Evolutionary conservation across 2,329 filamentous ascomycete species (phyloP), one percentile per base, ranked within the genome.

Genomic region (Pestalotiopsis fici): DNA sequence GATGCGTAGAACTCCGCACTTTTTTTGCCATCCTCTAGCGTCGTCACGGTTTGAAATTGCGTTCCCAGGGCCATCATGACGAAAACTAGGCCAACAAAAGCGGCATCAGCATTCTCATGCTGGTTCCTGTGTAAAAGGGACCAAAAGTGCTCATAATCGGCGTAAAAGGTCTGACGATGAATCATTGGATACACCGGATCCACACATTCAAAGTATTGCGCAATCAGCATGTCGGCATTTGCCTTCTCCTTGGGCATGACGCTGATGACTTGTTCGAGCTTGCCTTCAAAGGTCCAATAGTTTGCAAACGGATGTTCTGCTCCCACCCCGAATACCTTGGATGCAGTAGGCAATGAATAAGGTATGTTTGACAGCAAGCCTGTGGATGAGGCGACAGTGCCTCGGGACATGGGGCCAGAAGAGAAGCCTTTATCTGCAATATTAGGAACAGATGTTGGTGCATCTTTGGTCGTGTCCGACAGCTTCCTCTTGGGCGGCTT

Each of bases 151-250:
- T 93, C 91, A 73, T 94, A 94, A 74, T 94, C 92, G 70, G 89
- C 88, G 71, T 93, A 93, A 76, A 95, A 94, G 6, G 88, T 90
- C 71, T 91, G 88, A 11, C 90, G 86, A 73, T 95, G 90, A 21
- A 95, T 85, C 87, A 95, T 94, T 18, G 93, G 93, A 77, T 94
- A 95, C 2, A 95, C 89, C 0, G 92, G 91, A 74, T 95, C 93
- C 61, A 95, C 91, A 70, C 87, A 90, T 74, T 91, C 89, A 71
- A 90, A 91, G 74, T 91, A 91, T 50, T 87, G 83, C 62, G 78
- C 81, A 43, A 91, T 78, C 13, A 95, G 82, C 50, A 93, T 90
- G 71, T 95, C 91, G 65, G 91, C 91, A 77, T 94, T 92, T 9
- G 90, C 80, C 79, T 93, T 94, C 67, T 90, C 90, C 28, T 43